phyloP scores from a whole-genome alignment of 177 flowering plant genomes.

The Tripterygium wilfordii region DNA sequence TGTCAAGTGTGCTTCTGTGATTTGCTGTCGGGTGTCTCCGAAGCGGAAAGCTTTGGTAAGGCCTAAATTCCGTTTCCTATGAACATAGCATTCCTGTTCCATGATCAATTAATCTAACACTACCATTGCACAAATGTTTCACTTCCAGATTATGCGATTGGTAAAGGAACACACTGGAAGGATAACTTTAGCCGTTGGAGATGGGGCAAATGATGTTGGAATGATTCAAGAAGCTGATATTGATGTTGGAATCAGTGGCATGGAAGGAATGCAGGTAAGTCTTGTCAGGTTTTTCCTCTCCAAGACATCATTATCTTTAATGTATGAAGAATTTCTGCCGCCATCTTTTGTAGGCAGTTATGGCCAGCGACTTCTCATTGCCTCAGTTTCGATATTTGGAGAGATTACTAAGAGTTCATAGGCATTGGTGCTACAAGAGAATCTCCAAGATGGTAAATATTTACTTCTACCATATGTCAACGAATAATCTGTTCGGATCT shows the following conservation, averaged over 20 bases:
- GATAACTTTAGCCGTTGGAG: constrained; percentile 64
- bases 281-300: neutral
- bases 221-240: constrained; percentile 71
- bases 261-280: constrained; percentile 72
- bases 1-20: constrained; percentile 50
- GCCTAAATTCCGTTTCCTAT: too few relatives aligned
- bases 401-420: constrained; percentile 61
- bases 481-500: neutral
- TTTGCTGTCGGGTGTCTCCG: constrained; percentile 65
- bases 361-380: constrained; percentile 68
- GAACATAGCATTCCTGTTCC: too few relatives aligned
- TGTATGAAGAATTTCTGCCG: too few relatives aligned
- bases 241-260: constrained; percentile 61
- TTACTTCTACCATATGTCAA: too few relatives aligned
- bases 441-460: constrained; percentile 54
- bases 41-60: constrained; percentile 66
- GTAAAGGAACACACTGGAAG: constrained; percentile 49
- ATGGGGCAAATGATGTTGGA: constrained; percentile 69
- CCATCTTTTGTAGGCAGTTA: constrained; percentile 49
- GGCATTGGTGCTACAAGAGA: constrained; percentile 79
- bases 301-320: too few relatives aligned
- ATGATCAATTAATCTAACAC: neutral
- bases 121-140: neutral
- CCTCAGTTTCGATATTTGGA: constrained; percentile 56
- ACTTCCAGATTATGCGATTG: constrained; percentile 37